A percentile compares a stretch with the other conserved stretches of the same genome.
phyloP scores from a whole-genome alignment of 2,329 filamentous ascomycete genomes.

The Aspergillus udagawae region DNA sequence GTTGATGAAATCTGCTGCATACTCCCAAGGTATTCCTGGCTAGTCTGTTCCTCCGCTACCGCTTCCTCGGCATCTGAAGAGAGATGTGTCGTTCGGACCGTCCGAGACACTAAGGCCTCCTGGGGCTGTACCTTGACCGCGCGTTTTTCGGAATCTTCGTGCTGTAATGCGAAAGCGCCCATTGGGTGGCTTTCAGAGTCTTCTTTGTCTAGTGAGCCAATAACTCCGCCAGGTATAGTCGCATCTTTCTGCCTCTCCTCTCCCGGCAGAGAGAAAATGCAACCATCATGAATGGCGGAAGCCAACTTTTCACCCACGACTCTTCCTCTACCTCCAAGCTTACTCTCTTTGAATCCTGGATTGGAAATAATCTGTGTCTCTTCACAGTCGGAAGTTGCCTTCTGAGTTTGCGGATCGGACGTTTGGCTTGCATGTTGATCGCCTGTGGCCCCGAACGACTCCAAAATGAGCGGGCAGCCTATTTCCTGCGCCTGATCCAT shows the following conservation, averaged over 20 bases:
- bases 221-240: not conserved
- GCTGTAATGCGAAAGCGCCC: not conserved
- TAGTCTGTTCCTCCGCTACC: not conserved
- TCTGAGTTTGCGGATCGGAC: not conserved
- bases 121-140: not conserved
- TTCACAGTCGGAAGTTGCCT: not conserved
- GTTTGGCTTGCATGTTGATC: not conserved
- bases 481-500: not conserved
- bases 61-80: not conserved
- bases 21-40: not conserved
- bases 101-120: not conserved
- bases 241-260: not conserved
- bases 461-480: not conserved
- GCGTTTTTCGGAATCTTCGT: not conserved
- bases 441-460: not conserved
- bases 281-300: slow-evolving; percentile 15
- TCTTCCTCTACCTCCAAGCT: slow-evolving; percentile 17
- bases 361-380: not conserved
- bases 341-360: not conserved
- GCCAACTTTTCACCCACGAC: slow-evolving; percentile 20
- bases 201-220: not conserved
- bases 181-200: not conserved
- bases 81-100: not conserved
- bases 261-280: not conserved
- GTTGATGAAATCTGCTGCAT: not conserved